Evolutionary conservation across 2,329 filamentous ascomycete species (phyloP).

Genomic region (Hymenoscyphus scutula): DNA sequence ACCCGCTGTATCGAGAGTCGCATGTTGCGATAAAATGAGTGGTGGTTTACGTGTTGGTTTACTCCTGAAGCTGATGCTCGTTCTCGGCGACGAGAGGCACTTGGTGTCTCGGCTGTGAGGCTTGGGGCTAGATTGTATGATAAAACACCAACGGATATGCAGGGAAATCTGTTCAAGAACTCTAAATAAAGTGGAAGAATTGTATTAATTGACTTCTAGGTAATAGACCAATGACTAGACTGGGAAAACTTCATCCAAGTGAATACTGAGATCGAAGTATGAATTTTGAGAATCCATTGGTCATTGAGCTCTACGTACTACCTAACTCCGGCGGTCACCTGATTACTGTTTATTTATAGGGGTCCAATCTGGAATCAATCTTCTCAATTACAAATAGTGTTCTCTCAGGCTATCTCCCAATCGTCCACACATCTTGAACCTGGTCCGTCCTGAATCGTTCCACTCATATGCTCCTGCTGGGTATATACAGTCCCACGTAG

Average conservation of each 20-base stretch:
- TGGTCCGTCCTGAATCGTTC: not conserved
- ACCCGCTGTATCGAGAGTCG: slow-evolving; percentile 29
- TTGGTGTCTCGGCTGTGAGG: slow-evolving; percentile 20
- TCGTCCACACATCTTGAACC: slow-evolving; percentile 4
- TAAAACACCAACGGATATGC: slow-evolving; percentile 20
- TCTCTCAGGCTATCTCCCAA: slow-evolving; percentile 5
- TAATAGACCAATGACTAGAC: not conserved
- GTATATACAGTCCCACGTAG: slow-evolving; percentile 18
- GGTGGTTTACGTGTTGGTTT: slow-evolving; percentile 15
- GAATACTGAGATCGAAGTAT: not conserved
- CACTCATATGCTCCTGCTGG: slow-evolving; percentile 7
- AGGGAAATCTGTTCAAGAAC: not conserved
- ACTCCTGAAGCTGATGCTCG: slow-evolving; percentile 12
- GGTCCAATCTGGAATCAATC: too few relatives aligned
- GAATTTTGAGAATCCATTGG: not conserved
- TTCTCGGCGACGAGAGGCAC: slow-evolving; percentile 19
- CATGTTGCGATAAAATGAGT: slow-evolving; percentile 26
- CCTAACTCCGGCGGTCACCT: not conserved
- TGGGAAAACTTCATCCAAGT: not conserved
- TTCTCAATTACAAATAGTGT: slow-evolving; percentile 2
- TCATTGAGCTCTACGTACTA: not conserved
- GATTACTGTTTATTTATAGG: not conserved
- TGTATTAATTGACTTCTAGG: not conserved
- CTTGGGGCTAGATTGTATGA: slow-evolving; percentile 19
- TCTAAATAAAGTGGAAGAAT: not conserved